Conservation (phyloP, 2,329 filamentous ascomycete genomes). For the Pseudogymnoascus pannorum region DNA sequence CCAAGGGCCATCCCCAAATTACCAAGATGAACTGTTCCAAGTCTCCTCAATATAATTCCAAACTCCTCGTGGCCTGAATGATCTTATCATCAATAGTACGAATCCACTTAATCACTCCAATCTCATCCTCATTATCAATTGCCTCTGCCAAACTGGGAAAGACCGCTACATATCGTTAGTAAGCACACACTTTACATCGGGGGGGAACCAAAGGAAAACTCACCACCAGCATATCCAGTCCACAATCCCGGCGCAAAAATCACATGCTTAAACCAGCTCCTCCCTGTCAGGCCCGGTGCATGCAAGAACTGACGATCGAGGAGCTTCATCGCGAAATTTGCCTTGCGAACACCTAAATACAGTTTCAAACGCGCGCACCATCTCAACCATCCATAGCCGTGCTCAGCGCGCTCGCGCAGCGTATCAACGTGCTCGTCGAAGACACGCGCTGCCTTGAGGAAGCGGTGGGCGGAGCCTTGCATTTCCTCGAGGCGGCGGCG, state of each 20-base stretch:
- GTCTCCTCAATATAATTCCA: conserved; percentile 16
- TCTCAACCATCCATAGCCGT: conserved; percentile 69
- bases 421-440: conserved; percentile 22
- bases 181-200: not conserved
- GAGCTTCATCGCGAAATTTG: conserved; percentile 77
- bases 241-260: conserved; percentile 86
- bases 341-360: conserved; percentile 52
- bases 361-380: conserved; percentile 61
- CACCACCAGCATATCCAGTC: conserved; percentile 80
- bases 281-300: conserved; percentile 65
- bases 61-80: conserved; percentile 37
- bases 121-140: conserved; percentile 52
- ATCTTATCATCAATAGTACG: conserved; percentile 49
- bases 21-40: not conserved
- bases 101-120: conserved; percentile 51
- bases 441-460: conserved; percentile 22
- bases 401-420: conserved; percentile 37
- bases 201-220: conserved; percentile 58
- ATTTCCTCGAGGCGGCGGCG: conserved; percentile 21
- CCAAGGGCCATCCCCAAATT: not conserved
- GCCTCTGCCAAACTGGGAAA: conserved; percentile 57
- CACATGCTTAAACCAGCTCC: conserved; percentile 90
- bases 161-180: conserved; percentile 38
- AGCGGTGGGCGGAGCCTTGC: conserved; percentile 11
- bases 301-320: conserved; percentile 78